Evolutionary conservation across 176 grass and related monocot genomes (phyloP).

Genomic region (Oryza longistaminata): DNA sequence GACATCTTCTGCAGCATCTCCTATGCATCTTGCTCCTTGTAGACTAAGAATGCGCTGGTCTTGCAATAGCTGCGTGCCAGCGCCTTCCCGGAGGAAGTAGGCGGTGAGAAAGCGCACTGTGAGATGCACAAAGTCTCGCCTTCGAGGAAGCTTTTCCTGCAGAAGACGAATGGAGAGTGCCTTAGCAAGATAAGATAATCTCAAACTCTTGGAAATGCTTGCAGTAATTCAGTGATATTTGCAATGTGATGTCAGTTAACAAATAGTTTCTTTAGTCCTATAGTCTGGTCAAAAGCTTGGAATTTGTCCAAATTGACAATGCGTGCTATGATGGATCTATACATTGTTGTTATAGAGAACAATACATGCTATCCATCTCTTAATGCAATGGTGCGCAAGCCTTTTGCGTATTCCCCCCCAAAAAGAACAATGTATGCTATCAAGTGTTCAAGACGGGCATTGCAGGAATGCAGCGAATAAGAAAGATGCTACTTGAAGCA

Average conservation of each 20-base stretch:
- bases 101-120: conserved; percentile 76
- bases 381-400: too few species aligned
- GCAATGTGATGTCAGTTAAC: not conserved
- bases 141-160: conserved; percentile 60
- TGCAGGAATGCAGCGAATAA: not conserved
- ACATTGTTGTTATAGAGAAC: not conserved
- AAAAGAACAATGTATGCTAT: not conserved
- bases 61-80: conserved; percentile 65
- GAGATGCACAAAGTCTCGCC: conserved; percentile 36
- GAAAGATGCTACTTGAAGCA: not conserved
- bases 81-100: conserved; percentile 64
- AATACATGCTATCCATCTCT: not conserved
- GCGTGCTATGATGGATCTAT: not conserved
- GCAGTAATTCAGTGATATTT: not conserved
- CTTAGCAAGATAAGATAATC: not conserved
- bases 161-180: not conserved
- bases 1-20: not conserved
- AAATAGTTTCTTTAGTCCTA: not conserved
- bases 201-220: not conserved
- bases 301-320: not conserved
- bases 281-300: not conserved
- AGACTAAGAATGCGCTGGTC: conserved; percentile 70
- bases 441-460: not conserved
- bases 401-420: too few species aligned
- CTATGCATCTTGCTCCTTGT: conserved; percentile 53